Base-by-base conservation (phyloP, 2,329 filamentous ascomycete species). In the Fusarium paranaense region DNA sequence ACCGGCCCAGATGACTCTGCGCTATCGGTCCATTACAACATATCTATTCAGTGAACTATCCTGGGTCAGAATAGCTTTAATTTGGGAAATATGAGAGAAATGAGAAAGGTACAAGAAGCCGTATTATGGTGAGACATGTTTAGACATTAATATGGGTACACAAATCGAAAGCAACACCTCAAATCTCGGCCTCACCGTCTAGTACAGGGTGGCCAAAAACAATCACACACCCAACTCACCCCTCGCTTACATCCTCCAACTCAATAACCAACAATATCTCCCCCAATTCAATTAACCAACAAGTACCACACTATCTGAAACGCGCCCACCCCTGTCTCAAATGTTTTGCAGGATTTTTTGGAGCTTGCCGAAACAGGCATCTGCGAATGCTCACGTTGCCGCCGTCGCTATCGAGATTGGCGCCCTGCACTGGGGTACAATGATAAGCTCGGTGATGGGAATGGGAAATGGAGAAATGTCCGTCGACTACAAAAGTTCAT, bases 351-450 rank as follows among this genome's bases (percentile, higher is more conserved):
- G 56, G 14, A 47, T 20, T 11, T 50, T 50, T 13, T 56, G 16
- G 35, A 54, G 16, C 73, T 75, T 64, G 56, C 73, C 66, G 7
- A 33, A 76, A 77, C 32, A 76, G 75, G 76, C 74, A 78, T 76
- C 60, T 70, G 62, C 32, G 47, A 52, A 52, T 45, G 30, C 22
- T 54, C 64, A 76, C 67, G 67, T 72, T 72, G 62, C 52, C 45
- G 16, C 40, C 47, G 54, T 38, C 42, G 56, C 67, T 62, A 68
- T 70, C 66, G 45, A 70, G 64, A 74, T 72, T 74, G 72, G 64
- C 65, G 66, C 67, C 33, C 56, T 20, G 50, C 35, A 37, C 35
- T 37, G 35, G 35, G 35, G 35, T 18, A 54, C 56, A 30, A 32
- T 58, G 52, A 62, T 63, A 37, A 38, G 32, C 64, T 66, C 60